Base-by-base conservation (phyloP, 2,329 filamentous ascomycete species). In the Monilinia fructicola region DNA sequence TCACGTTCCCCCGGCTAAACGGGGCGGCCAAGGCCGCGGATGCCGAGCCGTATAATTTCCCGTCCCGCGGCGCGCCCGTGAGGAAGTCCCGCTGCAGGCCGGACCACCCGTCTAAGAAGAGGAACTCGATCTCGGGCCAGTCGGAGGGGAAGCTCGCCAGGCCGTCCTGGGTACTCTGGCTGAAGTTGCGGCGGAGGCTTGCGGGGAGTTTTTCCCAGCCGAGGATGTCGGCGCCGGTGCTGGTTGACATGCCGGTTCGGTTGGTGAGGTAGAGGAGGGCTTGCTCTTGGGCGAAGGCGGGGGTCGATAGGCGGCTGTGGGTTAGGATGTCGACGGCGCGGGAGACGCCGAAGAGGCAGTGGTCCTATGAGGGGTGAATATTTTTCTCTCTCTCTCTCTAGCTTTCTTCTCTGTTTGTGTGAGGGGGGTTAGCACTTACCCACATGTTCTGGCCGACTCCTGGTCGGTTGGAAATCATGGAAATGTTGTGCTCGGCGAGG, bases 361-460 rank as follows among this genome's bases (percentile, higher is more conserved):
- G 63, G 40, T 42, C 40, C 40, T 42, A 14, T 16, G 31, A 35
- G 31, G 31, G 31, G 31, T 35, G 31, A 42, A 42, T 42, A 42
- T 16, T 14, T 42, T 4, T 16, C 5, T 42, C 6, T 4, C 16
- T 42, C 14, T 16, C 40, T 42, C 10, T 16, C 5, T 42, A 4
- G 1, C 16, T 42, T 42, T 16, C 40, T 42, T 42, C 3, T 42
- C 40, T 14, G 14, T 4, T 16, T 42, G 12, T 14, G 16, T 42
- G 1, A 16, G 4, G 40, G 40, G 40, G 12, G 1, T 16, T 14
- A 5, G 11, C 16, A 16, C 40, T 42, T 42, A 42, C 40, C 54
- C 35, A 59, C 54, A 84, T 77, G 64, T 82, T 80, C 69, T 83
- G 76, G 5, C 82, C 83, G 1, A 85, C 83, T 1, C 82, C 82